These are phyloP conservation scores for Globisporangium megalacanthum DNA, from an alignment of 352 stramenopile genomes.

Conservation along the genomic window DNA sequence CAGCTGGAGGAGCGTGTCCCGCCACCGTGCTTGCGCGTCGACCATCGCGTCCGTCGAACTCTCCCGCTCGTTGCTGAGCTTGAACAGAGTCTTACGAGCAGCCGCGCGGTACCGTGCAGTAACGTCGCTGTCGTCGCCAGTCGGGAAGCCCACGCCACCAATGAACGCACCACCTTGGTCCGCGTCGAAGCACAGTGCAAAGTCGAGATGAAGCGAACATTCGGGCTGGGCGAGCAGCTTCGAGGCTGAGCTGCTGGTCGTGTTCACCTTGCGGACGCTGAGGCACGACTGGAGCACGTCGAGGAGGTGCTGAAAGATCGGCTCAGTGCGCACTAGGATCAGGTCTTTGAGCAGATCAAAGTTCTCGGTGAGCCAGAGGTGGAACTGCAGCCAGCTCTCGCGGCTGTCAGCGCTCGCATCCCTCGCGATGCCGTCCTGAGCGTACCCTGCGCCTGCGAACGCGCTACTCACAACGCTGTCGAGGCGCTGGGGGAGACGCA, in stretches of 20 bases:
- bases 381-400: slow-evolving; percentile 71
- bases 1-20: slow-evolving; percentile 27
- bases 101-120: slow-evolving; percentile 4
- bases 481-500: slow-evolving; percentile 17
- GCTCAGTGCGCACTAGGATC: slow-evolving; percentile 54
- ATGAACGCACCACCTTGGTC: slow-evolving; percentile 12
- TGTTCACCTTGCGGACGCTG: slow-evolving; percentile 32
- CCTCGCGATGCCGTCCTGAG: background rate
- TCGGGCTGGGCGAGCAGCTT: slow-evolving; percentile 18
- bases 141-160: slow-evolving; percentile 3
- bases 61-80: slow-evolving; percentile 29
- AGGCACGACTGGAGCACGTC: slow-evolving; percentile 51
- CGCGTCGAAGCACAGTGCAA: slow-evolving; percentile 21
- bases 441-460: background rate
- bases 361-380: slow-evolving; percentile 74
- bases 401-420: slow-evolving; percentile 18
- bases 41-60: slow-evolving; percentile 31
- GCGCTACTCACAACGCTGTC: background rate
- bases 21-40: slow-evolving; percentile 30
- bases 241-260: slow-evolving; percentile 13
- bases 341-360: slow-evolving; percentile 57
- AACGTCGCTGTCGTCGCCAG: slow-evolving; percentile 17
- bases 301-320: slow-evolving; percentile 46
- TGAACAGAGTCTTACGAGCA: slow-evolving; percentile 34
- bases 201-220: slow-evolving; percentile 28